Base-by-base conservation (phyloP, 768 basidiomycete genomes). In the Daedalea quercina region DNA sequence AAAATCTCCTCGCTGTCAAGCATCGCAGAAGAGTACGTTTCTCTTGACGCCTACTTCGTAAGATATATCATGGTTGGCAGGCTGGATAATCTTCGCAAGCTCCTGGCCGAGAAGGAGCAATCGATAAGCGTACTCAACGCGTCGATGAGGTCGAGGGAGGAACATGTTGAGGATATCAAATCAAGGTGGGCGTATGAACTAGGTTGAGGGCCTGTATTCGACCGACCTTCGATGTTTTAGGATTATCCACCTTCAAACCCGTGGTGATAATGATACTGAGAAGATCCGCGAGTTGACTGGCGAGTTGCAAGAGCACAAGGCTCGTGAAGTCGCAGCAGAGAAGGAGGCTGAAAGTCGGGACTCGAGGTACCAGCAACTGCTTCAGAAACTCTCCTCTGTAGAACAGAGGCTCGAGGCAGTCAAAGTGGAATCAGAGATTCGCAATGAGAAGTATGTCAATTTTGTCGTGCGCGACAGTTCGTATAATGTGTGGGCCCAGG, bases 401-500 rank as follows among this genome's bases (percentile, higher is more conserved):
- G 43, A 53, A 15, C n/a, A 13, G 9, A n/a, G 24, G 3, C 50
- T 61, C 11, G 28, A 44, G 2, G 35, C 25, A 2, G 44, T 33
- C 11, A 53, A 51, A 9, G 33, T 31, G 22, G 57, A 59, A 17
- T 9, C 41, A 8, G 51, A 59, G 3, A 8, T 19, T 2, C 54
- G 59, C 9, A 49, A 35, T 17, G 52, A 57, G n/a, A 56, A 51
- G 65, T 64, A 31, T 8, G 63, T 50, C 1, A 44, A n/a, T 9
- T 47, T 12, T 31, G 3, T 17, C 24, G 19, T 12, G 15, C 13
- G 22, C 15, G 12, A 40, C 12, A 33, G 25, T 4, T 40, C 17
- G 4, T 11, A 44, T 46, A n/a, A 42, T 45, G n/a, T 23, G 22
- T 26, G n/a, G 12, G 19, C 12, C 0, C 46, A 64, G 61, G 40